Conservation (phyloP, 768 basidiomycete species). For the Suillus brevipes region DNA sequence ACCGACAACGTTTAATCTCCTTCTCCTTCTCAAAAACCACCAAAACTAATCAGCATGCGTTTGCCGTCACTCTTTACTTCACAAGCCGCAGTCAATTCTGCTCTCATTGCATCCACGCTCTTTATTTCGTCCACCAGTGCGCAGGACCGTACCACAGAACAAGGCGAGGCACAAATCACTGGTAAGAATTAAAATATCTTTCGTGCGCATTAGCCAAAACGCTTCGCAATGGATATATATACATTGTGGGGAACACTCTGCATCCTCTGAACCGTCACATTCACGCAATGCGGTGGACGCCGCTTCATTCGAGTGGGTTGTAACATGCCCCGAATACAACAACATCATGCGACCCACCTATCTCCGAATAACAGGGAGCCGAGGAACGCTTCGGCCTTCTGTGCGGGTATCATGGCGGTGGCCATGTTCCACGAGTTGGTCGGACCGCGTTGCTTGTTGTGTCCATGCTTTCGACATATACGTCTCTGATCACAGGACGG, state of each 20-base stretch:
- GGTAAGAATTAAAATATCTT: conserved; percentile 25
- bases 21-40: neutral
- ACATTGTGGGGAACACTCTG: too few relatives aligned
- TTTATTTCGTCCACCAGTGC: conserved; percentile 12
- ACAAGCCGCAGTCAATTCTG: conserved; percentile 1
- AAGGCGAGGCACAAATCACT: conserved; percentile 37
- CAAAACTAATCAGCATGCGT: conserved; percentile 15
- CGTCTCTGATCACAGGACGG: too few relatives aligned
- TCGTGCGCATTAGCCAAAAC: neutral
- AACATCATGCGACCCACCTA: neutral
- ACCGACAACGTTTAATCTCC: neutral
- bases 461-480: neutral
- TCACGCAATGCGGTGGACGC: neutral
- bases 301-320: neutral
- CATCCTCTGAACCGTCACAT: neutral
- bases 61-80: conserved; percentile 21
- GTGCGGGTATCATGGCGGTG: neutral
- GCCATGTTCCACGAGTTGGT: too few relatives aligned
- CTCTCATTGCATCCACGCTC: conserved; percentile 12
- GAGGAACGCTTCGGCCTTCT: neutral
- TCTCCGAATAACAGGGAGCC: neutral
- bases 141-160: conserved; percentile 35
- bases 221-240: too few relatives aligned
- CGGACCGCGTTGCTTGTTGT: too few relatives aligned
- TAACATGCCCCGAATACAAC: neutral